Conservation (phyloP, 1,139 yeast genomes). For the Hansenula sp. region DNA sequence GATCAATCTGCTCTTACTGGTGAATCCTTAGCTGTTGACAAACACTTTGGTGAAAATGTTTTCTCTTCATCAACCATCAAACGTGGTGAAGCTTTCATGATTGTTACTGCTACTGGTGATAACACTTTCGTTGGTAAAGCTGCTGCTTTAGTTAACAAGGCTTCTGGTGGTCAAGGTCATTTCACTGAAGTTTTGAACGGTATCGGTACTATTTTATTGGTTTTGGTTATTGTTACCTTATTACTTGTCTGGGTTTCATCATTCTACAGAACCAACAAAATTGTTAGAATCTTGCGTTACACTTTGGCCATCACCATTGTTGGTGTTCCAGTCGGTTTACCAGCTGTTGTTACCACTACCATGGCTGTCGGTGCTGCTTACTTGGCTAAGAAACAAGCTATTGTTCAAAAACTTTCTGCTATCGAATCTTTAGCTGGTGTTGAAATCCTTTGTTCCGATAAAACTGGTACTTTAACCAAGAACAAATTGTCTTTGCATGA, state of each 20-base stretch:
- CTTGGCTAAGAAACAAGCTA: conserved; percentile 97
- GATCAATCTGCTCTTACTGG: conserved; percentile 99
- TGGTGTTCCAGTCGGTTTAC: conserved; percentile 99
- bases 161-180: conserved; percentile 91
- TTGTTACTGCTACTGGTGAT: conserved; percentile 96
- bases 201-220: conserved; percentile 90
- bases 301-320: conserved; percentile 95
- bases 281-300: conserved; percentile 90
- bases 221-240: conserved; percentile 83
- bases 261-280: conserved; percentile 90
- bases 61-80: conserved; percentile 95
- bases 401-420: conserved; percentile 97
- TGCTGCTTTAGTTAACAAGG: conserved; percentile 94
- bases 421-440: conserved; percentile 99
- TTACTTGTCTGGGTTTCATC: conserved; percentile 90
- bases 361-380: conserved; percentile 99
- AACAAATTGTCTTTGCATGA: conserved; percentile 95
- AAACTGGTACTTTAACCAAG: conserved; percentile 99
- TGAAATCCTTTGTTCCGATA: conserved; percentile 97
- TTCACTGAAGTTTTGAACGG: conserved; percentile 97
- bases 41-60: conserved; percentile 81
- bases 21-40: conserved; percentile 95
- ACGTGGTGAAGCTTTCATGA: conserved; percentile 96
- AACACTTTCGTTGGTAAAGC: conserved; percentile 92
- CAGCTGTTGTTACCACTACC: conserved; percentile 99